These are phyloP conservation scores for Aspergillus thermomutatus DNA, from an alignment of 2,329 filamentous ascomycete species.

Conservation along the genomic window DNA sequence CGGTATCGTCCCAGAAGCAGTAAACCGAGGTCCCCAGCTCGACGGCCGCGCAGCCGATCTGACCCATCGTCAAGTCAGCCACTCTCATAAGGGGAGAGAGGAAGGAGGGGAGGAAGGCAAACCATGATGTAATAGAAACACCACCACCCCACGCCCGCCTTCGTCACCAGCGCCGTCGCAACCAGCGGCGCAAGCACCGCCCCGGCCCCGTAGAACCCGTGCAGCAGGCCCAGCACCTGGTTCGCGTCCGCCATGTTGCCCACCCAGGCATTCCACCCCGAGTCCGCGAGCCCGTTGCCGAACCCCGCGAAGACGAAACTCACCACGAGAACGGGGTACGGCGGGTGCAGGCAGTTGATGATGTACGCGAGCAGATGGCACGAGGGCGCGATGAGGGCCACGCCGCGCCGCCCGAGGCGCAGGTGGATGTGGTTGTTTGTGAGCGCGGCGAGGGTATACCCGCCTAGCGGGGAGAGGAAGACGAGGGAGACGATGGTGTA, in stretches of 20 bases:
- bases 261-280: slow-evolving; percentile 60
- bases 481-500: slow-evolving; percentile 50
- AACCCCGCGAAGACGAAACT: slow-evolving; percentile 41
- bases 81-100: neutral
- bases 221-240: slow-evolving; percentile 69
- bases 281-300: slow-evolving; percentile 46
- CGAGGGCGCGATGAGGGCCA: slow-evolving; percentile 62
- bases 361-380: slow-evolving; percentile 40
- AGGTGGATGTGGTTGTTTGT: slow-evolving; percentile 44
- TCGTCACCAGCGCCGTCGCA: slow-evolving; percentile 69
- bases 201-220: slow-evolving; percentile 70
- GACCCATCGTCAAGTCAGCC: neutral
- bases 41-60: neutral
- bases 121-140: slow-evolving; percentile 75
- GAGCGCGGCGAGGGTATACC: slow-evolving; percentile 47
- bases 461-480: slow-evolving; percentile 48
- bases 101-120: slow-evolving; percentile 16
- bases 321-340: slow-evolving; percentile 40
- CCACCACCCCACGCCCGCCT: slow-evolving; percentile 63
- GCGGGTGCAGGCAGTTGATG: slow-evolving; percentile 37
- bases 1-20: neutral
- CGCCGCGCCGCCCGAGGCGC: slow-evolving; percentile 62
- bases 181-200: slow-evolving; percentile 67
- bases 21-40: neutral
- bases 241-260: slow-evolving; percentile 73